Evolutionary conservation across 225 moss, liverwort and hornwort species (phyloP).

Genomic region (Antitrichia curtipendula): DNA sequence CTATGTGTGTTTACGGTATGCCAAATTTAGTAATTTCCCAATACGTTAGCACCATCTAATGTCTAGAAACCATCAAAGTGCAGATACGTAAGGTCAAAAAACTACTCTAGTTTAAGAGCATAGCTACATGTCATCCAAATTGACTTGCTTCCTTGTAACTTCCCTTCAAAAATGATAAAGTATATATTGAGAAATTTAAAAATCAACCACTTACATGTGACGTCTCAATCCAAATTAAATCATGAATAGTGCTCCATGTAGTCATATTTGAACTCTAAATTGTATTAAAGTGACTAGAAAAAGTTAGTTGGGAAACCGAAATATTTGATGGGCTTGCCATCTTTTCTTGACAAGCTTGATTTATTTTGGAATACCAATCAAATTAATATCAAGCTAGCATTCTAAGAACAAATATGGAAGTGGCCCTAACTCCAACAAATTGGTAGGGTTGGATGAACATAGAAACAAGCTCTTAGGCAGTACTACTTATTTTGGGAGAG

Average conservation of each 20-base stretch:
- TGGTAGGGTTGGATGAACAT: too few species aligned
- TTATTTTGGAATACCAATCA: too few species aligned
- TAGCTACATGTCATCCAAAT: not conserved
- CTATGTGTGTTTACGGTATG: fast-evolving
- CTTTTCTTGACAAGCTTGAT: not conserved
- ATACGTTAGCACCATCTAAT: not conserved
- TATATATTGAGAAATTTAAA: not conserved
- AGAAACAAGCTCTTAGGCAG: too few species aligned
- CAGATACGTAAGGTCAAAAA: not conserved
- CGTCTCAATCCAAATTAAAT: not conserved
- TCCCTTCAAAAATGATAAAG: not conserved
- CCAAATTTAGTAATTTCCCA: not conserved
- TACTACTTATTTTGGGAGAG: too few species aligned
- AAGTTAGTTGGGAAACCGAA: not conserved
- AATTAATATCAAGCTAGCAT: too few species aligned
- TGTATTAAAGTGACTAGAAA: not conserved
- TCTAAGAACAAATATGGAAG: too few species aligned
- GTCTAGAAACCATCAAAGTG: not conserved
- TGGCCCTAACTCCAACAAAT: too few species aligned
- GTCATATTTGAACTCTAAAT: not conserved
- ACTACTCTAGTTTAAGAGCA: too few species aligned
- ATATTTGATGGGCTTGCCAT: not conserved
- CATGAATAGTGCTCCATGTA: not conserved
- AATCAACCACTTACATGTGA: not conserved
- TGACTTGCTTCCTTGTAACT: not conserved